Percentiles rank a stretch among this genome's conserved stretches.
Conservation (phyloP, 2,329 filamentous ascomycete genomes). For the Ophiostoma australiae region DNA sequence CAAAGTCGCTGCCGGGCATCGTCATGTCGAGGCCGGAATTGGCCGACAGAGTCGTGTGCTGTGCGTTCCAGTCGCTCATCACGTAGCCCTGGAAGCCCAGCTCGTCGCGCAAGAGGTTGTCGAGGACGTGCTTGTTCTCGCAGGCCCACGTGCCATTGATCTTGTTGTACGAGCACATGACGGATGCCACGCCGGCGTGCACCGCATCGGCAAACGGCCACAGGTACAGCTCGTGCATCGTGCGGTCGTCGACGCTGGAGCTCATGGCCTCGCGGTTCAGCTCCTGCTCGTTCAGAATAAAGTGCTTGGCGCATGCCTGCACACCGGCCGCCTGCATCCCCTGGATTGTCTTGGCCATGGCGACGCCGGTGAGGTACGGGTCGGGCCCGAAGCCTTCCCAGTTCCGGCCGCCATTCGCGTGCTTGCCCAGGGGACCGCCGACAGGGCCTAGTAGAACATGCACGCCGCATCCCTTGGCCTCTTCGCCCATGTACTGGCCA, state of each 20-base stretch:
- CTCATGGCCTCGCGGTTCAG: constrained; percentile 50
- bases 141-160: constrained; percentile 65
- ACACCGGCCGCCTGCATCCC: constrained; percentile 51
- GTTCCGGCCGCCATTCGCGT: constrained; percentile 68
- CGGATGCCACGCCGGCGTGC: constrained; percentile 56
- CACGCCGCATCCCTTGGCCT: constrained; percentile 52
- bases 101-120: constrained; percentile 62
- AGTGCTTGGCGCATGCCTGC: constrained; percentile 56
- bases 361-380: constrained; percentile 65
- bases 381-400: constrained; percentile 82
- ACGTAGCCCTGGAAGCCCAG: constrained; percentile 64
- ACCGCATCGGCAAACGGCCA: constrained; percentile 68
- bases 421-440: constrained; percentile 69
- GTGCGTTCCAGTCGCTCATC: constrained; percentile 67
- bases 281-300: constrained; percentile 66
- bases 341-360: constrained; percentile 56
- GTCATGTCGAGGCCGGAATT: constrained; percentile 73
- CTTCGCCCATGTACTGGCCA: constrained; percentile 63
- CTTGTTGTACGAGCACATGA: constrained; percentile 73
- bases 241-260: constrained; percentile 58
- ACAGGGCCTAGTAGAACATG: constrained; percentile 45
- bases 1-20: constrained; percentile 66
- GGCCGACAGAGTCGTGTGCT: constrained; percentile 59
- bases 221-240: constrained; percentile 62
- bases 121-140: constrained; percentile 57